These are phyloP conservation scores for Stylosanthes scabra DNA, from an alignment of 331 rosid species.

Conservation along the genomic window DNA sequence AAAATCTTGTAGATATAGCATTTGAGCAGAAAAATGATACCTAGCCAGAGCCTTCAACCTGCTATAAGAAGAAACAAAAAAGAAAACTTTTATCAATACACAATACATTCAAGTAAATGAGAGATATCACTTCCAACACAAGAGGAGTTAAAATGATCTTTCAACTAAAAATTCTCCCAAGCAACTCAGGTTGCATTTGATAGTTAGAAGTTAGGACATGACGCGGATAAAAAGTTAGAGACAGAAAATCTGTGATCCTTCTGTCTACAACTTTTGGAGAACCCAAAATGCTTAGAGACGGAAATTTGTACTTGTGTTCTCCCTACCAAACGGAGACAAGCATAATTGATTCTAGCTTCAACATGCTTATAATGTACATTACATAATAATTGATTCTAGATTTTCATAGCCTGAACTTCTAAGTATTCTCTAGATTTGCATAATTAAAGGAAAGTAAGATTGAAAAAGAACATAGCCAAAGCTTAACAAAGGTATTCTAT, in stretches of 20 bases:
- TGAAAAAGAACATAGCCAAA: slow-evolving; percentile 6
- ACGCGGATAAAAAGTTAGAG: too few species aligned
- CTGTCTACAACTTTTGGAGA: too few species aligned
- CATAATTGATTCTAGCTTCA: too few species aligned
- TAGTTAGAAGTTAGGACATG: too few species aligned
- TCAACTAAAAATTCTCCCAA: slow-evolving; percentile 19
- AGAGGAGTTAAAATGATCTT: neutral
- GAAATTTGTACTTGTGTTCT: neutral
- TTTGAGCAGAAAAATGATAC: slow-evolving; percentile 31
- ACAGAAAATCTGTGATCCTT: too few species aligned
- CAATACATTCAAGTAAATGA: slow-evolving; percentile 19
- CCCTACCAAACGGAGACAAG: too few species aligned
- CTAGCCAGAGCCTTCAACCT: slow-evolving; percentile 51
- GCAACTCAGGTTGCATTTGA: too few species aligned
- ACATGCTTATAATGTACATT: neutral
- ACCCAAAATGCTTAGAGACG: too few species aligned
- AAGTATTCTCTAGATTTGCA: neutral
- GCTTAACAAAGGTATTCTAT: neutral
- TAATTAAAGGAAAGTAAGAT: neutral
- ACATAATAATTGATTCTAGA: neutral
- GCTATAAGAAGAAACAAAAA: slow-evolving; percentile 21
- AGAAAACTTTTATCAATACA: slow-evolving; percentile 15
- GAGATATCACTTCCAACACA: slow-evolving; percentile 11
- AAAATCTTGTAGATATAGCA: slow-evolving; percentile 11
- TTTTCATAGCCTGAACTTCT: slow-evolving; percentile 7